These are phyloP conservation scores for Coleophoma cylindrospora DNA, from an alignment of 2,329 filamentous ascomycete genomes.

Conservation along the genomic window DNA sequence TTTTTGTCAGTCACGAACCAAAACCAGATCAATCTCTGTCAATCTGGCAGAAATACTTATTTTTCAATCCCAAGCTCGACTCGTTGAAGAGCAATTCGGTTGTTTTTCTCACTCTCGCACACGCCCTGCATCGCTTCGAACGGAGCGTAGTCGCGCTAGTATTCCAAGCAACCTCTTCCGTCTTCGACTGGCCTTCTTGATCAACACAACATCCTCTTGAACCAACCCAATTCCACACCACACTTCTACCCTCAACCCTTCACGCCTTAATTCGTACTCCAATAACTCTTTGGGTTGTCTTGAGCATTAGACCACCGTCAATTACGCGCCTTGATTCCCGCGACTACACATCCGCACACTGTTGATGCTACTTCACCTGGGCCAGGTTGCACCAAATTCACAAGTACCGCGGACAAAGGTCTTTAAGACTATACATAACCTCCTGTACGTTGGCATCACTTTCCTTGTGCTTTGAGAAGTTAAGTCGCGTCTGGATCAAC, in stretches of 20 bases:
- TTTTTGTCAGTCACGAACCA: too few species aligned
- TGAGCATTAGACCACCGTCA: slow-evolving; percentile 1
- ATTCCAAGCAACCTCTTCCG: neutral
- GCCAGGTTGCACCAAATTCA: neutral
- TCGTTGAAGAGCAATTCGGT: too few species aligned
- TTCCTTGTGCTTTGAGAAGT: neutral
- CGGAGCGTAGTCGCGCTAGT: too few species aligned
- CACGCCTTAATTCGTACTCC: slow-evolving; percentile 7
- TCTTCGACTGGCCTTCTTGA: neutral
- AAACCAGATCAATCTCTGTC: too few species aligned
- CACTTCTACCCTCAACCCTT: slow-evolving; percentile 4
- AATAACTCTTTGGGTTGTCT: slow-evolving; percentile 12
- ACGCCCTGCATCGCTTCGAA: too few species aligned
- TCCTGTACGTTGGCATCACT: slow-evolving; percentile 1
- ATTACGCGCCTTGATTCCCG: slow-evolving; percentile 2
- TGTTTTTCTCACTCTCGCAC: too few species aligned
- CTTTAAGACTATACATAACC: neutral
- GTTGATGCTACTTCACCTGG: slow-evolving; percentile 14
- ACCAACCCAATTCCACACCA: slow-evolving; percentile 5
- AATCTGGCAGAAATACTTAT: too few species aligned
- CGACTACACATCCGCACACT: slow-evolving; percentile 12
- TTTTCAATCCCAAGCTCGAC: too few species aligned
- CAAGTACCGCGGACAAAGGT: neutral
- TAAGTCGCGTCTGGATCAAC: slow-evolving; percentile 15
- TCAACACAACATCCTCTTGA: neutral